A percentile compares a stretch with the other conserved stretches of the same genome.
Conservation (phyloP, 495 filamentous ascomycete genomes). For the Hypoxylon crocopeplum region DNA sequence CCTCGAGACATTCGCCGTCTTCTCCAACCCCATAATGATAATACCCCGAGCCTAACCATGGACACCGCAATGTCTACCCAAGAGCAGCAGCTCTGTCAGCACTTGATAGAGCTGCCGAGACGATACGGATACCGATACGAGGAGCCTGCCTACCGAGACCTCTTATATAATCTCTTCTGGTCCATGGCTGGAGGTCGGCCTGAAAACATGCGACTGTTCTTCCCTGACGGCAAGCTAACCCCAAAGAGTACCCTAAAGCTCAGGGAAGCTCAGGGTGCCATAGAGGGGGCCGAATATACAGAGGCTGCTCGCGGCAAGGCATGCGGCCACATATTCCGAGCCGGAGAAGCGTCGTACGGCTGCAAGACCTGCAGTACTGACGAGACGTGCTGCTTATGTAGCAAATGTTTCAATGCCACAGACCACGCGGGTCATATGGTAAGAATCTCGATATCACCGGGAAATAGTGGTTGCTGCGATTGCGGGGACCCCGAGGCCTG, state of each 20-base stretch:
- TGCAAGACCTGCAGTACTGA: conserved; percentile 92
- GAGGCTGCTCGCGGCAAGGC: conserved; percentile 89
- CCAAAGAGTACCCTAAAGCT: conserved; percentile 73
- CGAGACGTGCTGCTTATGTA: conserved; percentile 85
- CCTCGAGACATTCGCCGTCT: background rate
- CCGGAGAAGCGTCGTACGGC: conserved; percentile 88
- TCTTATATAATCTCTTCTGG: conserved; percentile 82
- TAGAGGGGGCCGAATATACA: conserved; percentile 94
- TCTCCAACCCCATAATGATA: conserved; percentile 18
- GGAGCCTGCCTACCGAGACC: conserved; percentile 67
- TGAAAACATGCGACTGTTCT: conserved; percentile 77
- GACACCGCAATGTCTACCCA: conserved; percentile 66
- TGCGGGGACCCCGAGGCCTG: conserved; percentile 96
- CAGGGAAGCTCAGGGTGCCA: conserved; percentile 83
- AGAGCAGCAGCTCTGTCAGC: conserved; percentile 79
- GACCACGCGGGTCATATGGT: conserved; percentile 96
- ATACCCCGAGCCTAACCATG: conserved; percentile 39
- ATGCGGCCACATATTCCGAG: conserved; percentile 97
- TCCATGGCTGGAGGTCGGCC: conserved; percentile 77
- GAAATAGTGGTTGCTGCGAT: conserved; percentile 95
- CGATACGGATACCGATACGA: conserved; percentile 75
- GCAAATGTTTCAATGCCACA: conserved; percentile 91
- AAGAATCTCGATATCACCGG: conserved; percentile 80
- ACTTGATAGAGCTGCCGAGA: conserved; percentile 74
- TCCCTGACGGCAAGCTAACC: conserved; percentile 70